A percentile compares a stretch with the other conserved stretches of the same genome.
Evolutionary conservation across 2,329 filamentous ascomycete genomes (phyloP).

Genomic region (Monosporascus ibericus): DNA sequence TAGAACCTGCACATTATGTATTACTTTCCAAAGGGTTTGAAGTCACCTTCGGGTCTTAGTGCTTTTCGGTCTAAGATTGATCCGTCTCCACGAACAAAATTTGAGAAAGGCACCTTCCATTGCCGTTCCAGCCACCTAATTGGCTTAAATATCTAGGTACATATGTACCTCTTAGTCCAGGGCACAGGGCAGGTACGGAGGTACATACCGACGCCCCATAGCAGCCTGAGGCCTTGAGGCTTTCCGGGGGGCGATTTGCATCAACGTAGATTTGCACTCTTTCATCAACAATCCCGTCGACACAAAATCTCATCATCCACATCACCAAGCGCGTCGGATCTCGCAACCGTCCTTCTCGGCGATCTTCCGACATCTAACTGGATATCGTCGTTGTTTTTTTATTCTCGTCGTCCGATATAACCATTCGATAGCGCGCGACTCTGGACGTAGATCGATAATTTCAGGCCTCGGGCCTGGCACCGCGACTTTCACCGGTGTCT

Average conservation of each 20-base stretch:
- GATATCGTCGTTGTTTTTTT: constrained; percentile 32
- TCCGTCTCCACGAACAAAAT: too few species aligned
- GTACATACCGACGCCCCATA: too few species aligned
- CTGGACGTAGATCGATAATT: constrained; percentile 25
- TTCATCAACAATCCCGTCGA: constrained; percentile 18
- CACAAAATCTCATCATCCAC: constrained; percentile 39
- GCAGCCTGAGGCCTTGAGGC: background rate
- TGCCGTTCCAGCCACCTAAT: too few species aligned
- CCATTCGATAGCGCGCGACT: constrained; percentile 8
- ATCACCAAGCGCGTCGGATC: constrained; percentile 50
- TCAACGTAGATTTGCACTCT: background rate
- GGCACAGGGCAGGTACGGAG: too few species aligned
- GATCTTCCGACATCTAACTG: constrained; percentile 27
- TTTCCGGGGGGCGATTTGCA: background rate
- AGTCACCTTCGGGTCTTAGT: too few species aligned
- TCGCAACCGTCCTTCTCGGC: constrained; percentile 31
- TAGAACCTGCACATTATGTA: too few species aligned
- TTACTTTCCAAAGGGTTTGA: too few species aligned
- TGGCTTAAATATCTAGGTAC: background rate
- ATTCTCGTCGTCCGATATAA: constrained; percentile 15
- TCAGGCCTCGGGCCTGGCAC: constrained; percentile 33
- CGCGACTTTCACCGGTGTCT: background rate
- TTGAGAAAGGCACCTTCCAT: too few species aligned
- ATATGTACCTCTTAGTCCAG: background rate
- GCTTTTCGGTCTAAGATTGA: too few species aligned